A percentile compares a stretch with the other conserved stretches of the same genome.
These are phyloP conservation scores for Candida gorgasii DNA, from an alignment of 805 yeast species.

Conservation along the genomic window DNA sequence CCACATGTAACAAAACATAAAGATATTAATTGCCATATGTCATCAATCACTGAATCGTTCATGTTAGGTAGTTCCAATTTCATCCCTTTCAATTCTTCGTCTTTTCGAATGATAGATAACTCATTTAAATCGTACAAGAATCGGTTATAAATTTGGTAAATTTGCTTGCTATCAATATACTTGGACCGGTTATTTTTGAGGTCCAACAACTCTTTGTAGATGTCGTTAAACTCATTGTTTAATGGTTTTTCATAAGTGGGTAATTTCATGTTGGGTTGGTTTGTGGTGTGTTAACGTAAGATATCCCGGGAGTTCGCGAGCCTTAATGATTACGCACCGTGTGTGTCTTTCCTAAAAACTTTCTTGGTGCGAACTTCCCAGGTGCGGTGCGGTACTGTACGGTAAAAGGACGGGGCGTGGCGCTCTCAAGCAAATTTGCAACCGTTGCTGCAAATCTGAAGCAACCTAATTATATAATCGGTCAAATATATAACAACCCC, in stretches of 20 bases:
- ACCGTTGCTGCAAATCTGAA: conserved; percentile 7
- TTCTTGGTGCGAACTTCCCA: not conserved
- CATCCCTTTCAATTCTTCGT: conserved; percentile 41
- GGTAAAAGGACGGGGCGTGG: no score
- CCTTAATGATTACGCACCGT: no score
- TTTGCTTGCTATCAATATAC: conserved; percentile 67
- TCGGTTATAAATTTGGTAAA: conserved; percentile 56
- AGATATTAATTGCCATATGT: conserved; percentile 83
- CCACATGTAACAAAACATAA: conserved; percentile 92
- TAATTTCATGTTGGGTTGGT: conserved; percentile 14
- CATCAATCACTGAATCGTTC: conserved; percentile 80
- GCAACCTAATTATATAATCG: conserved; percentile 6
- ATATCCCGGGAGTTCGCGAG: conserved; percentile 1
- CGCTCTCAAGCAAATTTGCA: conserved; percentile 2
- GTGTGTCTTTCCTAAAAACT: no score
- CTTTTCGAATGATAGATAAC: conserved; percentile 53
- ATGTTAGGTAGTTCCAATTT: conserved; percentile 42
- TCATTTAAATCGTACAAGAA: conserved; percentile 57
- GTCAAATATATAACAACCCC: not conserved
- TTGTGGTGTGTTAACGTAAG: not conserved
- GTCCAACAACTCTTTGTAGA: conserved; percentile 29
- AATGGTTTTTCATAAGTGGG: conserved; percentile 39
- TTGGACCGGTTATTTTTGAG: conserved; percentile 64
- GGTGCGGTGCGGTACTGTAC: not conserved
- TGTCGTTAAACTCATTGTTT: conserved; percentile 27